Percentiles rank a stretch among this genome's conserved stretches.
Evolutionary conservation across 345 rosid genomes (phyloP).

Genomic region (Draba incana): DNA sequence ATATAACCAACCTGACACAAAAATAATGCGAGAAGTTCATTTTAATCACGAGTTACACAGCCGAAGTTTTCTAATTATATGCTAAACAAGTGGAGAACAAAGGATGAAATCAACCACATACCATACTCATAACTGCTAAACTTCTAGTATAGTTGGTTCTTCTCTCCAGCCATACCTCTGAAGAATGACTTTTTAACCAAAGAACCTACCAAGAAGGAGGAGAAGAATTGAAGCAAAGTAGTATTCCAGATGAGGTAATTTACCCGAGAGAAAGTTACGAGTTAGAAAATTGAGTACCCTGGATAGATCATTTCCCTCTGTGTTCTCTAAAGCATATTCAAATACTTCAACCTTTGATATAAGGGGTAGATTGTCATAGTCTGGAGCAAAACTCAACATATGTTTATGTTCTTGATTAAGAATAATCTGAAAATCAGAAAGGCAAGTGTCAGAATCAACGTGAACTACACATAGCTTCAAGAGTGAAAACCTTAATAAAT

Average conservation of each 20-base stretch:
- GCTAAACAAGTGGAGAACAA: slow-evolving; percentile 25
- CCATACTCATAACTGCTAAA: slow-evolving; percentile 99
- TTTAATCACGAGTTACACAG: slow-evolving; percentile 3
- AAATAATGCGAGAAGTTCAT: slow-evolving; percentile 13
- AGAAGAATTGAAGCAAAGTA: slow-evolving; percentile 11
- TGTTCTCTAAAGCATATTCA: slow-evolving; percentile 81
- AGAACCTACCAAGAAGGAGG: slow-evolving; percentile 67
- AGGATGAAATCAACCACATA: slow-evolving; percentile 48
- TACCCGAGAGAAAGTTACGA: slow-evolving; percentile 13
- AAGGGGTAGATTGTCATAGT: slow-evolving; percentile 91
- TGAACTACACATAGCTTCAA: slow-evolving; percentile 12
- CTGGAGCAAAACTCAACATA: slow-evolving; percentile 93
- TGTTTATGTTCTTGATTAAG: slow-evolving; percentile 91
- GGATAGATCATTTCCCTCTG: slow-evolving; percentile 93
- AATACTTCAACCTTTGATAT: slow-evolving; percentile 94
- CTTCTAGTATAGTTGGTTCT: slow-evolving; percentile 98
- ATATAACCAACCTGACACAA: slow-evolving; percentile 90
- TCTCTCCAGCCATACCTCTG: slow-evolving; percentile 99
- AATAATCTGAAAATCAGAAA: slow-evolving; percentile 63
- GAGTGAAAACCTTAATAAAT: slow-evolving; percentile 27
- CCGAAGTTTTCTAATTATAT: neutral
- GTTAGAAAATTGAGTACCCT: slow-evolving; percentile 56
- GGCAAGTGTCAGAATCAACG: slow-evolving; percentile 21
- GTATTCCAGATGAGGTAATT: slow-evolving; percentile 29
- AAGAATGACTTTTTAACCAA: slow-evolving; percentile 97